Evolutionary conservation across 768 basidiomycete genomes (phyloP).

Genomic region (Russula sp.): DNA sequence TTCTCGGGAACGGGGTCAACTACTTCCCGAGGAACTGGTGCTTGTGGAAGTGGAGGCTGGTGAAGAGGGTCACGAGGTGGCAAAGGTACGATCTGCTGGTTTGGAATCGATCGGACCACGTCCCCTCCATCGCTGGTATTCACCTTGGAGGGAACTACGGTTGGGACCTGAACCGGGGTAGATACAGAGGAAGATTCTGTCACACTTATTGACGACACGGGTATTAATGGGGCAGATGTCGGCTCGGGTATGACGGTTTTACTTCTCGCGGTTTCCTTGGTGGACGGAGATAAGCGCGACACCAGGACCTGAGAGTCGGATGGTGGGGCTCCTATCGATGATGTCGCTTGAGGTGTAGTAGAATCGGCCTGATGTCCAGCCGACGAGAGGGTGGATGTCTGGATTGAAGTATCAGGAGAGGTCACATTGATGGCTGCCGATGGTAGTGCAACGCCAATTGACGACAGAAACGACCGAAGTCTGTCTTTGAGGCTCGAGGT

Average conservation of each 20-base stretch:
- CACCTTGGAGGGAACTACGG: background rate
- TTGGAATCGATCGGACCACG: background rate
- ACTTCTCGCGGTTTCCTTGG: background rate
- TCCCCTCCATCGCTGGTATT: background rate
- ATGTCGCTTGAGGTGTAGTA: background rate
- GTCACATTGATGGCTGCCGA: background rate
- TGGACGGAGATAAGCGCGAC: background rate
- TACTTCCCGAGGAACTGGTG: background rate
- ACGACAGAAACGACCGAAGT: constrained; percentile 7
- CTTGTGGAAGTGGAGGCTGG: background rate
- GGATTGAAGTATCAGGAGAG: background rate
- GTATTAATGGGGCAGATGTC: background rate
- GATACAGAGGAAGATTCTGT: background rate
- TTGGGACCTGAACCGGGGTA: background rate
- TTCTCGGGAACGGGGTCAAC: background rate
- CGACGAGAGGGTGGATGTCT: background rate
- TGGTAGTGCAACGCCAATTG: background rate
- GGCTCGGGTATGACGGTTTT: background rate
- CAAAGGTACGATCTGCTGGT: background rate
- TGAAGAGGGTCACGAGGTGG: background rate
- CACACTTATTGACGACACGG: background rate
- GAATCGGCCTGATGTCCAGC: background rate
- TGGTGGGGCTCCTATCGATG: background rate
- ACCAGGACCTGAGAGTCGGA: background rate
- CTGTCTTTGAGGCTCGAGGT: constrained; percentile 8